Conservation (phyloP, 2,329 filamentous ascomycete genomes). For the Cercospora berteroae region DNA sequence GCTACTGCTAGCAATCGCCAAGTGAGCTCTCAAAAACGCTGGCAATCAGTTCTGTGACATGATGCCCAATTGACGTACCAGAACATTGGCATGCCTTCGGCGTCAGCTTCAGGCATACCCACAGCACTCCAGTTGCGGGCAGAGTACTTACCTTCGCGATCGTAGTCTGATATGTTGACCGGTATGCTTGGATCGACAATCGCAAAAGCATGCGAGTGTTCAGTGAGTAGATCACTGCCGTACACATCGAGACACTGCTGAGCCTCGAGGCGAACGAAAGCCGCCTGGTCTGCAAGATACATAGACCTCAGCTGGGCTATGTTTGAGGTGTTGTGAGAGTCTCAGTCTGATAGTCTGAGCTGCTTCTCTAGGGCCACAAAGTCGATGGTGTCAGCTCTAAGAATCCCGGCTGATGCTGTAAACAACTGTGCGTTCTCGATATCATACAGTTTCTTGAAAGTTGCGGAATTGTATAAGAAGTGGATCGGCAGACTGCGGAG, state of each 20-base stretch:
- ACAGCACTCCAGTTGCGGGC: no score
- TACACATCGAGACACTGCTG: background rate
- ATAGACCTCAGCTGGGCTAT: background rate
- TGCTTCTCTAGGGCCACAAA: background rate
- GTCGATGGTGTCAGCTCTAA: constrained; percentile 13
- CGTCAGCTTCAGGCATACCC: background rate
- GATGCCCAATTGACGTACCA: background rate
- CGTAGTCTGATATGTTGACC: background rate
- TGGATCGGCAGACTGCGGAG: constrained; percentile 40
- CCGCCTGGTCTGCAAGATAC: background rate
- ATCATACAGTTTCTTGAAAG: constrained; percentile 24
- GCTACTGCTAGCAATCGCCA: no score
- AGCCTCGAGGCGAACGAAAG: background rate
- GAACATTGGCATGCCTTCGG: background rate
- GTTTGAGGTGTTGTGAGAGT: background rate
- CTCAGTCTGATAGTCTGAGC: background rate
- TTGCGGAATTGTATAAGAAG: constrained; percentile 38
- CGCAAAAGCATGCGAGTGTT: background rate
- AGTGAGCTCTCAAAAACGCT: no score
- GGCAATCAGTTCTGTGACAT: no score
- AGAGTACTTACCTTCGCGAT: no score
- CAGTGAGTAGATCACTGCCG: background rate
- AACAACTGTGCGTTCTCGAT: constrained; percentile 6
- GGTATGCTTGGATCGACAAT: background rate
- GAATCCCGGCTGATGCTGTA: constrained; percentile 26